phyloP scores from a whole-genome alignment of 495 filamentous ascomycete genomes.

The Cryomyces minteri region DNA sequence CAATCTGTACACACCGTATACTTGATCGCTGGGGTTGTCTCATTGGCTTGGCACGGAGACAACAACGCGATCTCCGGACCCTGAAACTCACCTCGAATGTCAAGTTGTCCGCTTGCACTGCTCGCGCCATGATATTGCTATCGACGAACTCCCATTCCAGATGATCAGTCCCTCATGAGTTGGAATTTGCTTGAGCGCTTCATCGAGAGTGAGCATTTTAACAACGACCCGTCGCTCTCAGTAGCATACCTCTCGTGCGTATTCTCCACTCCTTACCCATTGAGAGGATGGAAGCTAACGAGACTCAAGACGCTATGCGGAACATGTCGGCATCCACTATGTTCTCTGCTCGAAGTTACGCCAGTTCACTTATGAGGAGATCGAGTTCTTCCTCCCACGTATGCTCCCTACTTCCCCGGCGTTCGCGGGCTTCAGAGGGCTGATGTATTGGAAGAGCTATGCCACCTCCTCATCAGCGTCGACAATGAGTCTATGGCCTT shows the following conservation, averaged over 20 bases:
- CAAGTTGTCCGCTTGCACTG: too few species aligned
- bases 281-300: constrained; percentile 1
- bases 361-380: constrained; percentile 64
- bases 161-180: constrained; percentile 17
- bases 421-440: not conserved
- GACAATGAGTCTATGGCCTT: constrained; percentile 72
- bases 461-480: constrained; percentile 59
- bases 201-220: constrained; percentile 70
- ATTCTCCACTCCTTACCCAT: constrained; percentile 2
- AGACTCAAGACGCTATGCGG: constrained; percentile 47
- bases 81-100: too few species aligned
- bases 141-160: too few species aligned
- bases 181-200: constrained; percentile 53
- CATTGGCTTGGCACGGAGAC: too few species aligned
- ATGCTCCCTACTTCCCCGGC: constrained; percentile 13
- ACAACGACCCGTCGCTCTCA: constrained; percentile 59
- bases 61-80: too few species aligned
- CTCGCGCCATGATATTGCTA: too few species aligned
- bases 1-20: too few species aligned
- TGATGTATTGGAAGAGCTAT: constrained; percentile 26
- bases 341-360: constrained; percentile 63
- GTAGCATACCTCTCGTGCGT: constrained; percentile 64
- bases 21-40: too few species aligned
- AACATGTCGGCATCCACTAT: constrained; percentile 67
- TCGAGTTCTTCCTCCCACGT: constrained; percentile 64